Conservation (phyloP, 2,329 filamentous ascomycete species). For the Colletotrichum sp. region DNA sequence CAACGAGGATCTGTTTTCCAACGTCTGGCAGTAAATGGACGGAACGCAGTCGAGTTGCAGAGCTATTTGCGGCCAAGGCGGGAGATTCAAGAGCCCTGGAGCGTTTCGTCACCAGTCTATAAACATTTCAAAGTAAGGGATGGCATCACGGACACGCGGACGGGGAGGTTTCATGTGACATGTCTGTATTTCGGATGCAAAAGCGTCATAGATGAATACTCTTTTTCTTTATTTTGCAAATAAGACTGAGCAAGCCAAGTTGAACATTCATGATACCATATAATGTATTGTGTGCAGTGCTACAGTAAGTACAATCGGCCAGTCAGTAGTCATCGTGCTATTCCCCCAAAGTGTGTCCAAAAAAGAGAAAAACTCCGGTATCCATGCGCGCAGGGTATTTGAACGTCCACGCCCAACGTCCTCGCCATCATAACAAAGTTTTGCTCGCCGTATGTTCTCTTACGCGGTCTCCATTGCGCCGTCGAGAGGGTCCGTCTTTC, state of each 20-base stretch:
- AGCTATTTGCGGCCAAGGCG: background rate
- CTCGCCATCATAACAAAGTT: background rate
- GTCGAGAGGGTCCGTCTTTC: background rate
- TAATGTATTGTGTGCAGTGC: background rate
- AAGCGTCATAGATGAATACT: constrained; percentile 14
- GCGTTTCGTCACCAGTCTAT: background rate
- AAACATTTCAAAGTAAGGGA: background rate
- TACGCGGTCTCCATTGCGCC: background rate
- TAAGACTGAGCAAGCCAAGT: background rate
- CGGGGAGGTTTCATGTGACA: background rate
- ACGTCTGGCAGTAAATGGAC: constrained; percentile 82
- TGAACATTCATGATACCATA: background rate
- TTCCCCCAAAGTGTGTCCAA: background rate
- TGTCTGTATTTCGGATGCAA: constrained; percentile 1
- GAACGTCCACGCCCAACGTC: constrained; percentile 11
- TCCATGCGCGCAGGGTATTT: constrained; percentile 20
- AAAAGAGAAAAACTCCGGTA: constrained; percentile 4
- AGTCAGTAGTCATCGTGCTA: background rate
- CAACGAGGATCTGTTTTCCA: constrained; percentile 90
- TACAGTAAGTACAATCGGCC: background rate
- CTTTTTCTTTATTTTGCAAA: background rate
- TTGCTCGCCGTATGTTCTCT: background rate
- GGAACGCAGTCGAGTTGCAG: background rate
- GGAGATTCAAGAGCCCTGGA: background rate
- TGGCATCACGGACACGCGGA: background rate